phyloP scores from a whole-genome alignment of 148 eudicot species.

The Mesembryanthemum crystallinum region DNA sequence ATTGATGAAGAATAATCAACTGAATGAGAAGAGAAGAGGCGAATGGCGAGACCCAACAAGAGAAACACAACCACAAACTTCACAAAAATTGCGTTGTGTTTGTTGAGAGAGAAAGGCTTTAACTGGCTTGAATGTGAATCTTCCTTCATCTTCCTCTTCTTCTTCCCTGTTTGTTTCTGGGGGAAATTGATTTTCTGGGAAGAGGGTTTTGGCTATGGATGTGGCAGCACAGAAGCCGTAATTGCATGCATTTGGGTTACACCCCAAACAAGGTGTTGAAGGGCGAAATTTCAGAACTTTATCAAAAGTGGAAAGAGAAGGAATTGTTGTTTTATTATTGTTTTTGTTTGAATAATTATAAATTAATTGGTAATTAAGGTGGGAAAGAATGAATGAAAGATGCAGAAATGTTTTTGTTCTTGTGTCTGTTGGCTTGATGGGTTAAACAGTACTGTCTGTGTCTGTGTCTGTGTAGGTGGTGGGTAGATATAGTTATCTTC shows the following conservation, averaged over 20 bases:
- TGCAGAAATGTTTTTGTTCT: too few species aligned
- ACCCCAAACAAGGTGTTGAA: background rate
- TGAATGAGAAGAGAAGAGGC: conserved; percentile 43
- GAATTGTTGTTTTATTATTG: background rate
- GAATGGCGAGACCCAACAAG: conserved; percentile 50
- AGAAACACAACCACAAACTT: conserved; percentile 48
- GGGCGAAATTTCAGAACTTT: too few species aligned
- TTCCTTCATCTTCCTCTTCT: conserved; percentile 21
- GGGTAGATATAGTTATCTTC: too few species aligned
- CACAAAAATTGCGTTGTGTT: conserved; percentile 37
- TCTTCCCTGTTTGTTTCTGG: background rate
- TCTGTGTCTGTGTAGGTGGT: too few species aligned
- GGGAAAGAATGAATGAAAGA: too few species aligned
- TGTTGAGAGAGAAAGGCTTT: conserved; percentile 30
- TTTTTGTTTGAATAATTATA: too few species aligned
- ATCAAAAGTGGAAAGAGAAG: too few species aligned
- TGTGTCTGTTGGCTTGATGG: too few species aligned
- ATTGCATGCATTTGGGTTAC: background rate
- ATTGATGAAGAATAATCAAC: conserved; percentile 35
- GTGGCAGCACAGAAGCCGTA: background rate
- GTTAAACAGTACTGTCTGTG: too few species aligned
- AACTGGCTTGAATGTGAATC: conserved; percentile 25
- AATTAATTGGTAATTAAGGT: too few species aligned
- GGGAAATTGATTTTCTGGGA: background rate
- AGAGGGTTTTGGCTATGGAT: background rate